These are phyloP conservation scores for Aaosphaeria pasadenensis DNA, from an alignment of 2,329 filamentous ascomycete species.

Conservation along the genomic window DNA sequence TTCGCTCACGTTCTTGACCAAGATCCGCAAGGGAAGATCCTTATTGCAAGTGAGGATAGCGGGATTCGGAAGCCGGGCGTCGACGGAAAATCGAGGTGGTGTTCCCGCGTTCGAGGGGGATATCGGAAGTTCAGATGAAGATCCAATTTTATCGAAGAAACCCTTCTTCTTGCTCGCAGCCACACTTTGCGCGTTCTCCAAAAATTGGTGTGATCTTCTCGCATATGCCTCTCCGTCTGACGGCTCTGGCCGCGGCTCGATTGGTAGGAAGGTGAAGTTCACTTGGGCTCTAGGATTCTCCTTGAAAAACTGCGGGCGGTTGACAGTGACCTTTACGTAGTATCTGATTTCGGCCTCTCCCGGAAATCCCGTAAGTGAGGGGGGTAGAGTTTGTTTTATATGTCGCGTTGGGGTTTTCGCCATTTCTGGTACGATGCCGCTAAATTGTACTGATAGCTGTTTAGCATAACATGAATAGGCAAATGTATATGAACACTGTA, in stretches of 20 bases:
- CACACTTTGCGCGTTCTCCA: constrained; percentile 24
- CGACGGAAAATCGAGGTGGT: constrained; percentile 64
- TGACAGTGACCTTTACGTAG: constrained; percentile 92
- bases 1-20: constrained; percentile 72
- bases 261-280: constrained; percentile 80
- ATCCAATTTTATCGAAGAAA: constrained; percentile 53
- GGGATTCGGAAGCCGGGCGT: constrained; percentile 83
- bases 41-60: constrained; percentile 87
- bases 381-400: constrained; percentile 82
- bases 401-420: constrained; percentile 56
- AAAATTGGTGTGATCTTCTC: constrained; percentile 64
- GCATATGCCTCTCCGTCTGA: constrained; percentile 80
- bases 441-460: constrained; percentile 34
- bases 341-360: constrained; percentile 88
- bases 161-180: constrained; percentile 50
- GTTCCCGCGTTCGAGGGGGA: constrained; percentile 10
- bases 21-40: constrained; percentile 73
- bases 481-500: not conserved
- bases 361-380: constrained; percentile 82
- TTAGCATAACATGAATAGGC: not conserved
- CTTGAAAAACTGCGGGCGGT: constrained; percentile 82
- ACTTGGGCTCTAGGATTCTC: constrained; percentile 70
- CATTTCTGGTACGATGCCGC: constrained; percentile 43
- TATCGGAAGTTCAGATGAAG: constrained; percentile 13
- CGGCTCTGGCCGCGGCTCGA: constrained; percentile 72